These are phyloP conservation scores for Aspergillus glaucus DNA, from an alignment of 2,329 filamentous ascomycete genomes.

Conservation along the genomic window DNA sequence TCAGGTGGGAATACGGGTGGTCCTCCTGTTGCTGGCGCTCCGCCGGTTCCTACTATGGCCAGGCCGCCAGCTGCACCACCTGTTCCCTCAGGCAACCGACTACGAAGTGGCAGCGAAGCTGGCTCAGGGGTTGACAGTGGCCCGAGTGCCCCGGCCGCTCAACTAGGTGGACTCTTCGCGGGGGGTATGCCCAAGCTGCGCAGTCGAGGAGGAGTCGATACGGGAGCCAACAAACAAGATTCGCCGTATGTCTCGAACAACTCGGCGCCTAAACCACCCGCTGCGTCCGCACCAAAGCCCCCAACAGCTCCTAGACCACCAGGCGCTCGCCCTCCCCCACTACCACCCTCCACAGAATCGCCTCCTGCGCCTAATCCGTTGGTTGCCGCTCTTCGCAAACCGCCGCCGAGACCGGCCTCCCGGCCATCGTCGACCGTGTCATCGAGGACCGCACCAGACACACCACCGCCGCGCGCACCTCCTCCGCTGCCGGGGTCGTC, in stretches of 20 bases:
- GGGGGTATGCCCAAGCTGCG: conserved; percentile 93
- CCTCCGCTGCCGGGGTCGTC: conserved; percentile 53
- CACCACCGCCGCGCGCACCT: conserved; percentile 51
- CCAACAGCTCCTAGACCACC: conserved; percentile 51
- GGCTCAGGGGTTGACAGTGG: conserved; percentile 39
- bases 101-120: conserved; percentile 75
- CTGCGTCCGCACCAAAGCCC: conserved; percentile 50
- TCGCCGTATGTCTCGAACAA: conserved; percentile 70
- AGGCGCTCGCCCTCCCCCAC: conserved; percentile 43
- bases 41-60: conserved; percentile 22
- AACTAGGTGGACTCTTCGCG: conserved; percentile 81
- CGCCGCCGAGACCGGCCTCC: conserved; percentile 42
- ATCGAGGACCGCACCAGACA: conserved; percentile 44
- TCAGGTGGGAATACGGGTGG: conserved; percentile 63
- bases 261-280: conserved; percentile 55
- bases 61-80: conserved; percentile 48
- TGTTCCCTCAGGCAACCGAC: conserved; percentile 53
- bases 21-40: conserved; percentile 58
- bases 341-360: conserved; percentile 45
- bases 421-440: conserved; percentile 54
- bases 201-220: conserved; percentile 77
- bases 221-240: conserved; percentile 59
- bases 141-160: conserved; percentile 52
- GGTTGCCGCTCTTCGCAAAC: conserved; percentile 55
- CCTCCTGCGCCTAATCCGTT: conserved; percentile 45